These are phyloP conservation scores for Citrus mangshanensis DNA, from an alignment of 345 rosid species.

Conservation along the genomic window DNA sequence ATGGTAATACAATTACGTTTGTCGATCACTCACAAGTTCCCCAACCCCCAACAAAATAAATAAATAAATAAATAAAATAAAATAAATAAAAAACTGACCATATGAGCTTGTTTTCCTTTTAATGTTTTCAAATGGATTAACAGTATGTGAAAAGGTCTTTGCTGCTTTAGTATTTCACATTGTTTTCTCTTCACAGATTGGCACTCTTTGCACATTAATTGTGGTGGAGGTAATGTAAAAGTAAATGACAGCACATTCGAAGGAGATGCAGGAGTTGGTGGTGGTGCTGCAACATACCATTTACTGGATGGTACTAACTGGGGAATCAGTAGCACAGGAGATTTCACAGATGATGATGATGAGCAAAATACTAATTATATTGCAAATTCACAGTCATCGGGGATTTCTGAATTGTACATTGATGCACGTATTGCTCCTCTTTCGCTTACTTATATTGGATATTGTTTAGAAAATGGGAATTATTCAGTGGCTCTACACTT, in stretches of 20 bases:
- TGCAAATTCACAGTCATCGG: constrained; percentile 9
- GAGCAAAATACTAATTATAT: constrained; percentile 22
- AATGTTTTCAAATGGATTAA: background rate
- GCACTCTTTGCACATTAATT: constrained; percentile 35
- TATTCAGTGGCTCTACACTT: constrained; percentile 58
- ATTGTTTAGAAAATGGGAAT: constrained; percentile 51
- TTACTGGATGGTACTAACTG: constrained; percentile 20
- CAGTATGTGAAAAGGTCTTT: background rate
- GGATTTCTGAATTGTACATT: constrained; percentile 27
- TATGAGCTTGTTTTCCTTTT: background rate
- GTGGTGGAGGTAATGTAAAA: constrained; percentile 36
- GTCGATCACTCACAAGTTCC: too few species aligned
- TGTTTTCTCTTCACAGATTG: constrained; percentile 15
- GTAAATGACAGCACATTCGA: constrained; percentile 21
- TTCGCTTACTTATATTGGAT: constrained; percentile 58
- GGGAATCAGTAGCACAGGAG: constrained; percentile 56
- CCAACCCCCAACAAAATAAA: too few species aligned
- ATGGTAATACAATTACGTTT: too few species aligned
- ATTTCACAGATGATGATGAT: constrained; percentile 39
- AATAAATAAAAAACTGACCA: background rate
- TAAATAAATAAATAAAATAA: background rate
- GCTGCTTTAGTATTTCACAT: background rate
- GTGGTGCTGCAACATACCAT: constrained; percentile 37
- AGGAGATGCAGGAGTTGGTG: constrained; percentile 28
- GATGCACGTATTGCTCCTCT: constrained; percentile 56